Base-by-base conservation (phyloP, 2,329 filamentous ascomycete species). In the Colletotrichum navitas region DNA sequence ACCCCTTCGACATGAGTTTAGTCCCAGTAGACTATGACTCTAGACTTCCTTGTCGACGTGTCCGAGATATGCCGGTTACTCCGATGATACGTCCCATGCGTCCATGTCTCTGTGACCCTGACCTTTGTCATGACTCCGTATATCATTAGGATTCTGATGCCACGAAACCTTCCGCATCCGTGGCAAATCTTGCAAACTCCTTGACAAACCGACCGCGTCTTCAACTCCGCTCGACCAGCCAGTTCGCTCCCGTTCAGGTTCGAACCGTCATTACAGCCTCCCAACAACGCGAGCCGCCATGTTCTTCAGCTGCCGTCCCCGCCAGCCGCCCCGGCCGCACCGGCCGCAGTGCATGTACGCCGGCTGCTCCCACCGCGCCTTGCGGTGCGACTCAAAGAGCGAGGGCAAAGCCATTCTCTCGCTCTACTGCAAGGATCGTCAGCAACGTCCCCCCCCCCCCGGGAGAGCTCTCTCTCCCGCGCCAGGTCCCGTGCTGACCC, bases 381-480 rank as follows among this genome's bases (percentile, higher is more conserved):
- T 75, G 16, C 71, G 66, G 29, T 75, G 74, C 61, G 72, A 74
- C 12, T 32, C 58, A 3, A 67, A 58, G 29, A n/a, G 54, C 18
- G 52, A 65, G 43, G 63, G 61, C 11, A 29, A 43, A 21, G 34
- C 32, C 36, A 14, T 63, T 18, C 51, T 66, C 29, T 75, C 74
- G 7, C 36, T 71, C 5, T 70, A 74, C 51, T 75, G 74, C 68
- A 74, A 74, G 62, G 73, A 73, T 3, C 74, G 73, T 74, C 0
- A 47, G 73, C 55, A 2, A 16, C 5, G 18, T 3, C 7, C 3
- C 3, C 32, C 43, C 3, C 5, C 39, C 39, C 39, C 39, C 4
- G 3, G 1, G 2, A 7, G 8, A 4, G 14, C 18, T 18, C 10
- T 2, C 16, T 16, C 7, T 4, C 7, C 18, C 8, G 7, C 2